Conservation (phyloP, 106 monocot genomes). For the Alisma plantagoaquatica region DNA sequence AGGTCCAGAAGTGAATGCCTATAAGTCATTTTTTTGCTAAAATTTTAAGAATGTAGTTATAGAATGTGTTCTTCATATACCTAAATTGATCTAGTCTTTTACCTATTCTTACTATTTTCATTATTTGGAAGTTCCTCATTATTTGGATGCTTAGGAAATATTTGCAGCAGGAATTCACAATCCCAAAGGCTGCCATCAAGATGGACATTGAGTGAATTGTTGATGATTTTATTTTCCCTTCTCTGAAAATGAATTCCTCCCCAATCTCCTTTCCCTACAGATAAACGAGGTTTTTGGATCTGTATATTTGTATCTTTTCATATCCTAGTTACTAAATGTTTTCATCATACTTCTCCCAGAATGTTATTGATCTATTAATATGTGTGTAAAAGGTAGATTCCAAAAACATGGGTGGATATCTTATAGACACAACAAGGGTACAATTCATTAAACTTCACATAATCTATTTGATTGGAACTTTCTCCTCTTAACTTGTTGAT, state of each 20-base stretch:
- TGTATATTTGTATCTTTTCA: no score
- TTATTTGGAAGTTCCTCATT: conserved; percentile 63
- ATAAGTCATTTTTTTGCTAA: no score
- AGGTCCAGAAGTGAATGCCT: no score
- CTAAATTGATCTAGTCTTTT: no score
- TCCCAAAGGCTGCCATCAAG: conserved; percentile 65
- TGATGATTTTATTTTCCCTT: conserved; percentile 96
- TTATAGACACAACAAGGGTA: conserved; percentile 76
- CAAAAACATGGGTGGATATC: conserved; percentile 64
- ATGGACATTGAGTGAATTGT: conserved; percentile 80
- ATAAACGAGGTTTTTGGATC: conserved; percentile 98
- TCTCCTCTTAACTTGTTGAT: no score
- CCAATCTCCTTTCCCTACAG: conserved; percentile 86
- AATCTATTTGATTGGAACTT: no score
- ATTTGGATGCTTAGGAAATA: conserved; percentile 92
- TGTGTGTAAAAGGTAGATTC: conserved; percentile 93
- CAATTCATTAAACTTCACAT: no score
- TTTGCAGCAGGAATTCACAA: conserved; percentile 69
- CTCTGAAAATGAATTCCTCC: conserved; percentile 95
- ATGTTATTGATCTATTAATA: conserved; percentile 94
- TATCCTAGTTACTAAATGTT: no score
- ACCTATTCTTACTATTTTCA: no score
- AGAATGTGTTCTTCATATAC: no score
- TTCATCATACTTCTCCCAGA: no score
- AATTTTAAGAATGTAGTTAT: no score